These are phyloP conservation scores for Lunasporangiospora selenospora DNA, from an alignment of 192 early-diverging fungal genomes.

Conservation along the genomic window DNA sequence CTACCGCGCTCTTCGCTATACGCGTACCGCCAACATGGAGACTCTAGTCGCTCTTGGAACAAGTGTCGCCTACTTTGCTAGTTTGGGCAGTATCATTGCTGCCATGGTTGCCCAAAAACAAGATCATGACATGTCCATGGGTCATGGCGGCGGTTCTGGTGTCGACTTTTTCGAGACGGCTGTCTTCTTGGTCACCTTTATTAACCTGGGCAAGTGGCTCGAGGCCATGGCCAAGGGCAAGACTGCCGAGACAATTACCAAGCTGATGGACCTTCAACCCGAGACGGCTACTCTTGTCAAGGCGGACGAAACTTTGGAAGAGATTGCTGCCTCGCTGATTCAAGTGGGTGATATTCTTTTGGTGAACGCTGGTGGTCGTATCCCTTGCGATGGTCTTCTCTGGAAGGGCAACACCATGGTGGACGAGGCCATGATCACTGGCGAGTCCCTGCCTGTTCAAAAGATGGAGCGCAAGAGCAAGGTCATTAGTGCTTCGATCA, in stretches of 20 bases:
- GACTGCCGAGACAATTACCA: slow-evolving; percentile 78
- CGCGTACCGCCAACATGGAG: slow-evolving; percentile 81
- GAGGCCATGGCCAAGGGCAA: slow-evolving; percentile 80
- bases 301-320: slow-evolving; percentile 26
- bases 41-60: slow-evolving; percentile 79
- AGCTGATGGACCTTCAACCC: slow-evolving; percentile 78
- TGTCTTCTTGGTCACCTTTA: slow-evolving; percentile 81
- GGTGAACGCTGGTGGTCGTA: slow-evolving; percentile 68
- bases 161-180: slow-evolving; percentile 81
- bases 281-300: slow-evolving; percentile 69
- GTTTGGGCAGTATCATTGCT: slow-evolving; percentile 57
- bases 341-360: slow-evolving; percentile 78
- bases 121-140: slow-evolving; percentile 5
- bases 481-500: slow-evolving; percentile 72
- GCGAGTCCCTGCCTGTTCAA: slow-evolving; percentile 74
- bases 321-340: slow-evolving; percentile 42
- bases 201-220: slow-evolving; percentile 83
- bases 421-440: slow-evolving; percentile 86
- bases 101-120: slow-evolving; percentile 47
- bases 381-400: slow-evolving; percentile 76
- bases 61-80: slow-evolving; percentile 73
- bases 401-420: slow-evolving; percentile 62
- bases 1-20: slow-evolving; percentile 64
- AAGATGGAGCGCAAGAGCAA: slow-evolving; percentile 58
- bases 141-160: slow-evolving; percentile 1